Percentiles rank a stretch among this genome's conserved stretches.
Conservation (phyloP, 2,329 filamentous ascomycete genomes). For the Thielaviopsis punctulata region DNA sequence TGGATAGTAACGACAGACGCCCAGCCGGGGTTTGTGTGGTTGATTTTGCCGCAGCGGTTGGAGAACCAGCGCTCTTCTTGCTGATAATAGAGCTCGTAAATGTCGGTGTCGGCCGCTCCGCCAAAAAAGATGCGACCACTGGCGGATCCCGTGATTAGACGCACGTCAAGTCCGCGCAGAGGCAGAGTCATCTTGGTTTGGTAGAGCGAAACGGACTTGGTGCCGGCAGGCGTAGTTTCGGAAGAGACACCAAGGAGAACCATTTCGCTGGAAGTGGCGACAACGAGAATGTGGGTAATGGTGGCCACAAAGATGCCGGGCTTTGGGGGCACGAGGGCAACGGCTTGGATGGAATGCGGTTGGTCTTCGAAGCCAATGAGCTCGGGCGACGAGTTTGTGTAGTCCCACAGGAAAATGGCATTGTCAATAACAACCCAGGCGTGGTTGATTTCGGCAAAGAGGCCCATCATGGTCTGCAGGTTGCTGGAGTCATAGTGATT, state of each 20-base stretch:
- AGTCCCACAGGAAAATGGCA: slow-evolving; percentile 93
- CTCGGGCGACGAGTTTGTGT: slow-evolving; percentile 79
- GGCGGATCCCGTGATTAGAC: slow-evolving; percentile 62
- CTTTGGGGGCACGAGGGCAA: slow-evolving; percentile 73
- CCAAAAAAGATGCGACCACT: slow-evolving; percentile 89
- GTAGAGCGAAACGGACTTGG: slow-evolving; percentile 61
- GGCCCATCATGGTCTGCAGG: slow-evolving; percentile 80
- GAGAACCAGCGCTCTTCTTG: slow-evolving; percentile 96
- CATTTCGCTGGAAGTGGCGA: slow-evolving; percentile 74
- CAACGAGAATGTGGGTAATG: slow-evolving; percentile 76
- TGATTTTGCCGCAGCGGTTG: slow-evolving; percentile 70
- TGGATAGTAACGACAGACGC: slow-evolving; percentile 41
- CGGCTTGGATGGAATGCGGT: slow-evolving; percentile 72
- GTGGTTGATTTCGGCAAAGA: slow-evolving; percentile 88
- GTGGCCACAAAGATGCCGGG: slow-evolving; percentile 70
- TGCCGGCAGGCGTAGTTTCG: slow-evolving; percentile 47
- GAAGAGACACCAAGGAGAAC: slow-evolving; percentile 72
- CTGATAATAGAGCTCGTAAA: slow-evolving; percentile 90
- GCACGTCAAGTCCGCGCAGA: slow-evolving; percentile 59
- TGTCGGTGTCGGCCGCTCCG: slow-evolving; percentile 62
- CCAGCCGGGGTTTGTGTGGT: slow-evolving; percentile 65
- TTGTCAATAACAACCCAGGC: slow-evolving; percentile 95
- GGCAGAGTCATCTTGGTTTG: slow-evolving; percentile 73
- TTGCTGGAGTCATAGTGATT: slow-evolving; percentile 81
- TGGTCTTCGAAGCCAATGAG: slow-evolving; percentile 86